Evolutionary conservation across 2,329 filamentous ascomycete genomes (phyloP).

Genomic region (Aspergillus sojae): DNA sequence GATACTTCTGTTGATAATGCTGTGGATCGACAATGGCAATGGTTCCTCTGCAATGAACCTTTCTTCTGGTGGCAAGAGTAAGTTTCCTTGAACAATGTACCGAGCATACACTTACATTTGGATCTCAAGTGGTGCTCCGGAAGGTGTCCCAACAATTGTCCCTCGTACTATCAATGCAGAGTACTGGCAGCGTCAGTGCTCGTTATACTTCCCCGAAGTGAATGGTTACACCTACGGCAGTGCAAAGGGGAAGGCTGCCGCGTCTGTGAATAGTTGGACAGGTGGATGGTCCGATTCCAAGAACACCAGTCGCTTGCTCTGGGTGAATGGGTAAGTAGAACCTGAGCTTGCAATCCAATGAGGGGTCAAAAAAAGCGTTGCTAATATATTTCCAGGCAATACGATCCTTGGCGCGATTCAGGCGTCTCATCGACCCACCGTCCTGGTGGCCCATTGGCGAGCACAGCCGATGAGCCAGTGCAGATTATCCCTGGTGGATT

Average conservation of each 20-base stretch:
- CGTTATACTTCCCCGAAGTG: conserved; percentile 50
- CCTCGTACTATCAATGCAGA: conserved; percentile 54
- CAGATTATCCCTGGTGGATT: conserved; percentile 56
- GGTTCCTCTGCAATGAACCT: conserved; percentile 67
- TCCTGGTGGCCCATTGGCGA: conserved; percentile 33
- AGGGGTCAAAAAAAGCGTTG: accelerated
- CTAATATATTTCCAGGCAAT: neutral
- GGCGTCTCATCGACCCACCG: neutral
- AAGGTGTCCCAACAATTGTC: conserved; percentile 49
- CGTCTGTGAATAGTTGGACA: conserved; percentile 56
- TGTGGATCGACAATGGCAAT: conserved; percentile 58
- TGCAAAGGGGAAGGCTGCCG: conserved; percentile 7
- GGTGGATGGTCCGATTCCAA: conserved; percentile 56
- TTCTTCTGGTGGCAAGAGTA: conserved; percentile 60
- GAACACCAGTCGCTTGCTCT: conserved; percentile 58
- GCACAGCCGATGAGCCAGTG: conserved; percentile 53
- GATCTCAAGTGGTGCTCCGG: conserved; percentile 46
- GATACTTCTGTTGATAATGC: conserved; percentile 53
- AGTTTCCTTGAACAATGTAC: conserved; percentile 14
- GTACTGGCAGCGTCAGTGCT: conserved; percentile 61
- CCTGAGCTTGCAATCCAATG: neutral
- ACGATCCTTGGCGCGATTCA: neutral
- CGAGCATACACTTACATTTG: neutral
- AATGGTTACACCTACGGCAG: neutral
- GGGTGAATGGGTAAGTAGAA: conserved; percentile 55